Evolutionary conservation across 768 basidiomycete species (phyloP), one percentile per base, ranked within the genome.

Genomic region (Myochromella boudieri): DNA sequence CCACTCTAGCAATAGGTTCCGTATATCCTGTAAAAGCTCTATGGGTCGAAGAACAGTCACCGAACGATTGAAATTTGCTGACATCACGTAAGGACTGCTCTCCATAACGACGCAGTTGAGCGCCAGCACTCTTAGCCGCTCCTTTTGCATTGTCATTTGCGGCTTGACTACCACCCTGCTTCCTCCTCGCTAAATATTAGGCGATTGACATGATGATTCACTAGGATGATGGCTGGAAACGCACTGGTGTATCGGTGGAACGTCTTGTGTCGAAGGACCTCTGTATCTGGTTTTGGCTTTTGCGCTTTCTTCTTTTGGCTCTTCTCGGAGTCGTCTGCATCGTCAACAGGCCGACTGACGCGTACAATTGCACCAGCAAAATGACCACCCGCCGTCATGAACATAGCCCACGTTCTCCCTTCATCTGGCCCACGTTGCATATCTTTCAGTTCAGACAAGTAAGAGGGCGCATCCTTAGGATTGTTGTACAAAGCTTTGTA

Each of bases 161-260:
- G 1, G 86, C 84, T 68, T 99, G 97, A 1, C 91, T 87, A 0
- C 97, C 97, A 66, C 97, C 97, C 72, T 99, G 97, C 64, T 98
- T 98, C 54, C 91, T 77, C 53, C 97, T 91, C 25, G 97, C 95
- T 98, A 48, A 39, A 10, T 25, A 28, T 15, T 10, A 34, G 15
- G 4, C 24, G n/a, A 42, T 57, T n/a, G 14, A 6, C 4, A 42
- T 57, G 53, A 51, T 42, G 24, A 22, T 21, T 22, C 37, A 15
- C 29, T 18, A 37, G 11, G 14, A 20, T 17, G 28, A 36, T 45
- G 18, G 15, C 18, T 7, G 37, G 46, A 40, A 3, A 77, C 91
- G 56, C 54, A 97, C 95, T 98, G 0, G 97, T 99, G 64, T 99
- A 99, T 1, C 97, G 85, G 66, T 98, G 97, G 64, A 97, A 98